Evolutionary conservation across 2,329 filamentous ascomycete species (phyloP).

Genomic region (Nigrospora oryzae): DNA sequence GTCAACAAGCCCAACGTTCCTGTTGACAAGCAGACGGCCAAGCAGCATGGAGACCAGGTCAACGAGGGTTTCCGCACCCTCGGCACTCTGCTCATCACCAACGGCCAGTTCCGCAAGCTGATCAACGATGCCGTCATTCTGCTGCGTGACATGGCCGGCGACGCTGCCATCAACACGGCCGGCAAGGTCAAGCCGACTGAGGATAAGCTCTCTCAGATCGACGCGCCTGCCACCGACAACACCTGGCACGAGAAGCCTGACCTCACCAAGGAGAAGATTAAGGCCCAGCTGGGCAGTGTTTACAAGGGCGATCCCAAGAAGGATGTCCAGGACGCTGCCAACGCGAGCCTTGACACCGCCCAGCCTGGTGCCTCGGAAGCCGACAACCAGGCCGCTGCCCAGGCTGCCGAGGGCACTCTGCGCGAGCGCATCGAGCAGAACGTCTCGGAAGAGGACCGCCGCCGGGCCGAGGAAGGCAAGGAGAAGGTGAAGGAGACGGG

Average conservation of each 20-base stretch:
- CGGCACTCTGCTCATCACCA: constrained; percentile 83
- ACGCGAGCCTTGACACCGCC: constrained; percentile 36
- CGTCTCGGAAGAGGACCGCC: constrained; percentile 51
- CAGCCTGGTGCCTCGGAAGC: constrained; percentile 13
- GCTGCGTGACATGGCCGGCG: constrained; percentile 82
- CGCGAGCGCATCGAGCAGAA: constrained; percentile 54
- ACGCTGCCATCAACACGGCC: constrained; percentile 76
- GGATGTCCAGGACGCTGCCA: constrained; percentile 52
- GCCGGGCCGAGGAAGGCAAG: constrained; percentile 42
- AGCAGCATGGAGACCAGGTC: constrained; percentile 76
- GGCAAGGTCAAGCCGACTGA: constrained; percentile 67
- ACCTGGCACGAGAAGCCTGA: constrained; percentile 87
- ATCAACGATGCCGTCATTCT: constrained; percentile 74
- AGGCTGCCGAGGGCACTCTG: constrained; percentile 19
- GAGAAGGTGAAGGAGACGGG: constrained; percentile 31
- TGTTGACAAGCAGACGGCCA: constrained; percentile 65
- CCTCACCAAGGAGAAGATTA: constrained; percentile 60
- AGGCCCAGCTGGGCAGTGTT: constrained; percentile 56
- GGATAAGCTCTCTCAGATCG: constrained; percentile 68
- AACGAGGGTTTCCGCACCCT: constrained; percentile 80
- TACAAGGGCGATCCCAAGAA: constrained; percentile 46
- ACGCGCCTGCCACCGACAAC: constrained; percentile 80
- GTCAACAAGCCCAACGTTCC: constrained; percentile 57
- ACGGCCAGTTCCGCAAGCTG: constrained; percentile 91
- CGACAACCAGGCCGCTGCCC: constrained; percentile 17